Percentiles rank a stretch among this genome's conserved stretches.
phyloP scores from a whole-genome alignment of 176 grass and related monocot species.

The Triticum monococcum region DNA sequence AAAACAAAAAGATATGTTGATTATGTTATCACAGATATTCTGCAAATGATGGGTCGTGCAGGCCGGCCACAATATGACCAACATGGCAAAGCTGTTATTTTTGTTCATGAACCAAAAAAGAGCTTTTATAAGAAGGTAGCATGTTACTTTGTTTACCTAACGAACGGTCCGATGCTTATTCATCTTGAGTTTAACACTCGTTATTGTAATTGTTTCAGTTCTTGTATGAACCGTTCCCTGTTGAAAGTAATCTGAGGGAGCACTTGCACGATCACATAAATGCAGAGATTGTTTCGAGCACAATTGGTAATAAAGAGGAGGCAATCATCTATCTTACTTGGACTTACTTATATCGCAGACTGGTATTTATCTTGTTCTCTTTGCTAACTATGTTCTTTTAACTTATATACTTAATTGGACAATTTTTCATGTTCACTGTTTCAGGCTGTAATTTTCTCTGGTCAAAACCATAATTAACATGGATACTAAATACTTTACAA shows the following conservation, averaged over 20 bases:
- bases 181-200: conserved; percentile 33
- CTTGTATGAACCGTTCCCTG: conserved; percentile 94
- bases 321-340: conserved; percentile 97
- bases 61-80: conserved; percentile 94
- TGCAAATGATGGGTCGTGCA: conserved; percentile 99
- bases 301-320: conserved; percentile 93
- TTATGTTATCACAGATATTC: conserved; percentile 96
- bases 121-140: conserved; percentile 98
- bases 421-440: neutral
- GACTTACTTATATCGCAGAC: conserved; percentile 89
- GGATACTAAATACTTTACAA: neutral
- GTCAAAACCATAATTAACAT: neutral
- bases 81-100: conserved; percentile 99
- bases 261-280: conserved; percentile 97
- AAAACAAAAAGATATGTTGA: conserved; percentile 98
- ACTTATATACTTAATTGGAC: neutral
- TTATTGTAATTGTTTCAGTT: conserved; percentile 60
- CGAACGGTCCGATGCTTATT: conserved; percentile 14
- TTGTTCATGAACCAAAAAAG: conserved; percentile 99
- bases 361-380: conserved; percentile 59
- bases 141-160: conserved; percentile 31
- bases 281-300: conserved; percentile 91
- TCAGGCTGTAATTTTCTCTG: conserved; percentile 18
- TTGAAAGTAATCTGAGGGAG: conserved; percentile 97
- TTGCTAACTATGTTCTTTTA: conserved; percentile 31